Evolutionary conservation across 805 yeast genomes (phyloP).

Genomic region (Yarrowia sp.): DNA sequence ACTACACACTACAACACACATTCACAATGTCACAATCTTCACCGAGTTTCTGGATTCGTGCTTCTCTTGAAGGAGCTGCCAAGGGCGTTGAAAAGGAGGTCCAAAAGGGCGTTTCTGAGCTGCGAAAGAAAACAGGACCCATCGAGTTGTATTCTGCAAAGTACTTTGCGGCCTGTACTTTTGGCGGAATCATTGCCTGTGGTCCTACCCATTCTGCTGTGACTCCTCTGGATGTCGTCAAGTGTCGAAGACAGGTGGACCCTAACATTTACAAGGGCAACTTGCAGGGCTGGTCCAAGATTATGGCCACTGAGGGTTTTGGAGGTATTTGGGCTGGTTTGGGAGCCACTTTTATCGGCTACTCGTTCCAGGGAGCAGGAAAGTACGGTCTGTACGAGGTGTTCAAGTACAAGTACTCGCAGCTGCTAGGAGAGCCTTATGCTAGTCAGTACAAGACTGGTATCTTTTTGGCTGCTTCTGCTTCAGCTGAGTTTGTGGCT

Average conservation of each 20-base stretch:
- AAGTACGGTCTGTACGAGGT: slow-evolving; percentile 93
- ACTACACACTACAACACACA: neutral
- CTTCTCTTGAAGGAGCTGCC: slow-evolving; percentile 34
- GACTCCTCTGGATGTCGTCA: slow-evolving; percentile 89
- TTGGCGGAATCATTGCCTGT: slow-evolving; percentile 78
- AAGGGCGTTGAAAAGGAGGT: slow-evolving; percentile 37
- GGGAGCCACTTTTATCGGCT: slow-evolving; percentile 90
- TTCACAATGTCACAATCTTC: neutral
- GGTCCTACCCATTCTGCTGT: slow-evolving; percentile 95
- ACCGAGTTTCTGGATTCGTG: slow-evolving; percentile 35
- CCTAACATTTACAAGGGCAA: slow-evolving; percentile 69
- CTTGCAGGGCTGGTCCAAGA: slow-evolving; percentile 74
- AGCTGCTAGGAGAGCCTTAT: slow-evolving; percentile 57
- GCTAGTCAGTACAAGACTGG: slow-evolving; percentile 67
- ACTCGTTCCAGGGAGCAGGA: slow-evolving; percentile 95
- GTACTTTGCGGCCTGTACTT: slow-evolving; percentile 65
- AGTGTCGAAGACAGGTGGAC: slow-evolving; percentile 89
- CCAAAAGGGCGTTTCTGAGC: neutral
- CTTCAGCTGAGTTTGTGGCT: slow-evolving; percentile 91
- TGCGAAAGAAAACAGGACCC: slow-evolving; percentile 30
- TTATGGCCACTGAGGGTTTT: slow-evolving; percentile 68
- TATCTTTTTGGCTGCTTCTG: slow-evolving; percentile 78
- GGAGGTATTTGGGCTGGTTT: slow-evolving; percentile 80
- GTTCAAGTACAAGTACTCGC: slow-evolving; percentile 76
- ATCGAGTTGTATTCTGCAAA: slow-evolving; percentile 55